Base-by-base conservation (phyloP, 2,329 filamentous ascomycete species). In the Epichloe elymi region DNA sequence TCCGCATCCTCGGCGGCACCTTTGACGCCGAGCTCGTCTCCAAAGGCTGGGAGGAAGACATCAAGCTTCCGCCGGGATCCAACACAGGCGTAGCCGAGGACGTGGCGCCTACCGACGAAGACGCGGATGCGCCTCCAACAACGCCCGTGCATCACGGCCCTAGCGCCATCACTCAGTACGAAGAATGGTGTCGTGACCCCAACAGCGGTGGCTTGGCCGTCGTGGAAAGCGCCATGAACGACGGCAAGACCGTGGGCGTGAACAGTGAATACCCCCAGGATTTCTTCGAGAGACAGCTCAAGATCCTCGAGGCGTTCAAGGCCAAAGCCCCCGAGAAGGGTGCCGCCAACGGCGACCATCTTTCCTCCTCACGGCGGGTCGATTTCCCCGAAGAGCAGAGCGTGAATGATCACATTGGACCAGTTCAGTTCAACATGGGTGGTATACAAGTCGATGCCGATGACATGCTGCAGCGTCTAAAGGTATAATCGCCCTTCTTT, bases 391-490 rank as follows among this genome's bases (percentile, higher is more conserved):
- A 67, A 14, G 67, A 71, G 56, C 74, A 71, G 55, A 72, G 68
- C 55, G 73, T 78, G 50, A 83, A 82, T 59, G 86, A 91, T 61
- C 89, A 95, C 60, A 95, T 95, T 61, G 90, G 90, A 0, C 89
- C 90, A 0, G 89, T 96, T 56, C 89, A 95, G 63, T 96, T 97
- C 71, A 98, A 98, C 65, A 93, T 98, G 78, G 93, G 93, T 41
- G 93, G 93, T 49, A 96, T 98, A 56, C 89, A 95, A 64, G 87
- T 95, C 33, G 89, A 96, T 67, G 89, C 89, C 8, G 90, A 95
- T 62, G 89, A 95, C 61, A 93, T 94, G 85, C 70, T 95, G 52
- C 85, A 89, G 66, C 80, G 86, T 59, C 74, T 95, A 54, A 90
- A 89, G 79, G 88, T 91, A 61, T 15, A 14, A 3, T n/a, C 4